These are phyloP conservation scores for Polygonum maritimum DNA, from an alignment of 148 eudicot species.

Conservation along the genomic window DNA sequence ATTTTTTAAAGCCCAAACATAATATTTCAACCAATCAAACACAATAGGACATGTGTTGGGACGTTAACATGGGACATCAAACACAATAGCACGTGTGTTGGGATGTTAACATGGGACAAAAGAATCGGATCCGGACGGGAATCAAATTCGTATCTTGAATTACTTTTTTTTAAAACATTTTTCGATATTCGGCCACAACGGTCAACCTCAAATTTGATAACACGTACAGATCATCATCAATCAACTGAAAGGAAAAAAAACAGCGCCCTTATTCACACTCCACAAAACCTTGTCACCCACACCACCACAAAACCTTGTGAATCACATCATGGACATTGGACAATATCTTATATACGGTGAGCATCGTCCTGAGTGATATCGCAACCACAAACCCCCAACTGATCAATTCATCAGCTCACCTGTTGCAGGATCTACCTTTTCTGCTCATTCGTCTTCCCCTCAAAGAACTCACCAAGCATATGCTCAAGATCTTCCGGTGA, in stretches of 20 bases:
- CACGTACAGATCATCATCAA: background rate
- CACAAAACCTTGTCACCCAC: constrained; percentile 5
- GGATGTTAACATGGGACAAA: too few relatives aligned
- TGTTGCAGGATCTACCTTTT: constrained; percentile 14
- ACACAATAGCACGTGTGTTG: too few relatives aligned
- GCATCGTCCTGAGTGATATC: too few relatives aligned
- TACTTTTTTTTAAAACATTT: too few relatives aligned
- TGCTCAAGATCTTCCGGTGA: constrained; percentile 84
- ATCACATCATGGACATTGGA: background rate
- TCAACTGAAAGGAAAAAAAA: background rate
- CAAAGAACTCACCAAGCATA: constrained; percentile 95
- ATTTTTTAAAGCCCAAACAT: too few relatives aligned
- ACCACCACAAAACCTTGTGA: background rate
- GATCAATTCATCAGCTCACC: background rate
- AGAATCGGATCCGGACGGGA: too few relatives aligned
- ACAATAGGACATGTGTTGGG: too few relatives aligned
- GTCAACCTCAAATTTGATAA: background rate
- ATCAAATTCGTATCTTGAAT: too few relatives aligned
- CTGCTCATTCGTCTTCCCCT: constrained; percentile 68
- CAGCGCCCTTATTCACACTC: constrained; percentile 6
- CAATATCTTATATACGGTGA: background rate
- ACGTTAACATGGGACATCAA: too few relatives aligned
- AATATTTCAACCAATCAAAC: too few relatives aligned
- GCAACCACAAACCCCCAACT: too few relatives aligned
- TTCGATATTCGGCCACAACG: too few relatives aligned